Base-by-base conservation (phyloP, 495 filamentous ascomycete species). In the Tuber umbilicatum region DNA sequence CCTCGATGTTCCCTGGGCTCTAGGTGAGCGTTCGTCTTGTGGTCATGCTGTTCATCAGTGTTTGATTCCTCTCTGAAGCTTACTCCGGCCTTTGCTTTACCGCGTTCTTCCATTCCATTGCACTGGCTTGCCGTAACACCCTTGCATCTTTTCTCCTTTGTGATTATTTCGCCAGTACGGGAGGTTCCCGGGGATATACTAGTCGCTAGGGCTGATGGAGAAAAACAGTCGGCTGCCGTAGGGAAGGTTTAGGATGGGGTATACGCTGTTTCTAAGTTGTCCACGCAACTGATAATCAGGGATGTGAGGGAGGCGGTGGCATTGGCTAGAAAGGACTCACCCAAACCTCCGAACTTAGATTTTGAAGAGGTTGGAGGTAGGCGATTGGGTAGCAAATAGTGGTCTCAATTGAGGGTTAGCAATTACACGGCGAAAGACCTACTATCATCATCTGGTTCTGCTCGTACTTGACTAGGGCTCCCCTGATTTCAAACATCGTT, bases 91-190 rank as follows among this genome's bases (percentile, higher is more conserved):
- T 76, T 82, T 38, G 50, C 75, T 42, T 72, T 82, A 35, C 81
- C 81, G 41, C 81, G 78, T 7, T 60, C 73, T 27, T 80, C 76
- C 69, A 71, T 82, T 21, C 81, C 81, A 16, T 72, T 82, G 19
- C 72, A 74, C 39, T 82, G 81, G 81, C 80, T 82, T 41, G 69
- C 78, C 55, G 81, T 81, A 10, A 70, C 75, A 19, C 81, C 81
- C 27, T 76, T 78, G 27, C 81, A 78, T 68, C 71, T 82, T 27
- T 82, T 82, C 38, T 75, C 81, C 27, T 69, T 50, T 16, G 43
- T 77, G 23, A 70, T 17, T 38, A 67, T 76, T 50, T n/a, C 72
- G 12, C 75, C 76, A n/a, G 75, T 71, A 10, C 71, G 82, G 5
- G 69, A 73, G 55, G 41, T 39, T 42, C 78, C 78, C n/a, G 78